Percentiles rank a stretch among this genome's conserved stretches.
Conservation (phyloP, 129 eudicot species). For the Pulicaria dysenterica region DNA sequence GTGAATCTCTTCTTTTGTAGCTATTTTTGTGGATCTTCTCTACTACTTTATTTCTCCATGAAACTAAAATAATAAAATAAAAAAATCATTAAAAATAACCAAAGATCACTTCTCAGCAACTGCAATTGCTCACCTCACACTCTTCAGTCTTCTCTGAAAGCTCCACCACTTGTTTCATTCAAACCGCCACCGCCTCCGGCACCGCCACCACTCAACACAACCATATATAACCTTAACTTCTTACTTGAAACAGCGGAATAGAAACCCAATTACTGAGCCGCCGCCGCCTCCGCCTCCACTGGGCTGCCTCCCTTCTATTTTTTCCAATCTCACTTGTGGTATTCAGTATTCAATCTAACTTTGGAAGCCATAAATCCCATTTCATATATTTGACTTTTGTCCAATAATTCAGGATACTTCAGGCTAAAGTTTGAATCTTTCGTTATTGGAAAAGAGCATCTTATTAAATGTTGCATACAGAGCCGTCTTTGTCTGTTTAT, state of each 20-base stretch:
- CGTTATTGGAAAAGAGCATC: too few relatives aligned
- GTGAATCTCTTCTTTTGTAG: conserved; percentile 12
- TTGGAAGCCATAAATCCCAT: too few relatives aligned
- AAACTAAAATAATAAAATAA: too few relatives aligned
- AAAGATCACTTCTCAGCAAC: conserved; percentile 14
- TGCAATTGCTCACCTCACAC: conserved; percentile 16
- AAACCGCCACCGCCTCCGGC: not conserved
- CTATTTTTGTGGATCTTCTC: conserved; percentile 26
- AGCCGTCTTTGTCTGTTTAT: conserved; percentile 73
- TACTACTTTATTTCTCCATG: not conserved
- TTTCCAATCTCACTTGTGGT: not conserved
- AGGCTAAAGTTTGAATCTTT: conserved; percentile 2
- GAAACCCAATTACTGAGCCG: not conserved
- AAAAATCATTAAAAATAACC: not conserved
- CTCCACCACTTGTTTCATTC: conserved; percentile 21
- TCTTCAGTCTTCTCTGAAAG: not conserved
- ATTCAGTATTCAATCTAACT: not conserved
- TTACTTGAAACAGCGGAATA: not conserved
- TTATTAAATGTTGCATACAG: conserved; percentile 55
- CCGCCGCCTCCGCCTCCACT: too few relatives aligned
- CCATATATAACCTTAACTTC: not conserved
- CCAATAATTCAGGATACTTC: not conserved
- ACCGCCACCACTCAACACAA: not conserved
- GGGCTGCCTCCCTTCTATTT: too few relatives aligned
- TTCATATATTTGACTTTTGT: not conserved